These are phyloP conservation scores for Trichosporon asahii DNA, from an alignment of 1,284 basidiomycete species.

Conservation along the genomic window DNA sequence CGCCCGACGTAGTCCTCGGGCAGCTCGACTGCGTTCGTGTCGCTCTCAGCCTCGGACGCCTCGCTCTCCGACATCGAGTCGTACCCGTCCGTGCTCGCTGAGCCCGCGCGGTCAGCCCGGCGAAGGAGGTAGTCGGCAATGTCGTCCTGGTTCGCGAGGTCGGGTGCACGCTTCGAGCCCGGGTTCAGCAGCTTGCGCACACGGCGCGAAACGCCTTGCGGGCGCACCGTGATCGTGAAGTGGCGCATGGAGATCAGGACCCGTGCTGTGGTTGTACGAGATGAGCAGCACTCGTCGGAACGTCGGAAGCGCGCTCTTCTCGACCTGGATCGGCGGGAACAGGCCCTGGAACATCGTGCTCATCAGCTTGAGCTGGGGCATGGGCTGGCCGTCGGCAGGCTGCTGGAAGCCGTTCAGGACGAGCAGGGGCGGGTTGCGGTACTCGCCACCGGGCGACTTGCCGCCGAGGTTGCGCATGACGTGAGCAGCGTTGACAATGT, in stretches of 20 bases:
- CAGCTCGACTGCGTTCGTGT: conserved; percentile 66
- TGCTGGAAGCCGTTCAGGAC: conserved; percentile 55
- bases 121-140: conserved; percentile 92
- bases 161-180: conserved; percentile 55
- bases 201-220: conserved; percentile 86
- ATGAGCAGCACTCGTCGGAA: conserved; percentile 86
- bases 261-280: conserved; percentile 81
- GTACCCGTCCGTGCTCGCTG: conserved; percentile 59
- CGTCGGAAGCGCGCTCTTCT: conserved; percentile 77
- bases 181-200: conserved; percentile 76
- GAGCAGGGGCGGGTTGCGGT: conserved; percentile 52
- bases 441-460: conserved; percentile 49
- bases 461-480: conserved; percentile 44
- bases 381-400: conserved; percentile 48
- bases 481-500: conserved; percentile 19
- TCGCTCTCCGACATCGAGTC: conserved; percentile 67
- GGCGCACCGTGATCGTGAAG: conserved; percentile 91
- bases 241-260: conserved; percentile 91
- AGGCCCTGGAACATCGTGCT: conserved; percentile 57
- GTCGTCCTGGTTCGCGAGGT: conserved; percentile 85
- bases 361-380: conserved; percentile 55
- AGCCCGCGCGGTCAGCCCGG: conserved; percentile 56
- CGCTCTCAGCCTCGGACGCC: conserved; percentile 70
- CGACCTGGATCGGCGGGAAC: conserved; percentile 57
- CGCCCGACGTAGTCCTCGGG: conserved; percentile 91